These are phyloP conservation scores for Handroanthus guayacan DNA, from an alignment of 257 asterid genomes.

Conservation along the genomic window DNA sequence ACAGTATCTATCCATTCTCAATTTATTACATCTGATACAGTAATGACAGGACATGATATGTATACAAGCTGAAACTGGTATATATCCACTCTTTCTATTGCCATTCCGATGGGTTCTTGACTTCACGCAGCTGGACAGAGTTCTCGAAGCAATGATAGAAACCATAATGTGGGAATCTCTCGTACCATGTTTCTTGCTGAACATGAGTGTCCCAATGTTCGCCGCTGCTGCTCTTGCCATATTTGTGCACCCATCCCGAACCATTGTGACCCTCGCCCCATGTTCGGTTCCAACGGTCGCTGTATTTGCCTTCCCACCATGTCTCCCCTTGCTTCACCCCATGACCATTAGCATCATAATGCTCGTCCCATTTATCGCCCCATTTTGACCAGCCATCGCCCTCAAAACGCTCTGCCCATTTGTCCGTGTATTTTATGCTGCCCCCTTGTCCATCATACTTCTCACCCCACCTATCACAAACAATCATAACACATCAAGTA, in stretches of 20 bases:
- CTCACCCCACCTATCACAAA: constrained; percentile 88
- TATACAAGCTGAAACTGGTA: constrained; percentile 11
- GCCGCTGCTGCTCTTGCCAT: constrained; percentile 94
- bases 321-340: constrained; percentile 97
- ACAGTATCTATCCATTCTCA: constrained; percentile 7
- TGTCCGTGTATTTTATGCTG: constrained; percentile 87
- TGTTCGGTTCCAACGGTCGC: constrained; percentile 92
- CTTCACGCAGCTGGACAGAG: constrained; percentile 76
- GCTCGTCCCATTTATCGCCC: constrained; percentile 99
- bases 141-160: constrained; percentile 93
- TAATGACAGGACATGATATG: neutral
- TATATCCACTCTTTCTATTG: constrained; percentile 21
- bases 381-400: constrained; percentile 94
- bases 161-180: constrained; percentile 84
- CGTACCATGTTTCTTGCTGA: constrained; percentile 89
- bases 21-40: neutral
- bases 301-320: constrained; percentile 92
- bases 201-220: constrained; percentile 97
- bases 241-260: constrained; percentile 97
- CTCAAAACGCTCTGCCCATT: constrained; percentile 94
- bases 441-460: constrained; percentile 90
- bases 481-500: neutral
- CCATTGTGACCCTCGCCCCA: constrained; percentile 99
- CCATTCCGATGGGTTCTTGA: constrained; percentile 81
- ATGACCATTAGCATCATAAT: constrained; percentile 51